These are phyloP conservation scores for Xylariaceae sp. DNA, from an alignment of 2,329 filamentous ascomycete species.

Conservation along the genomic window DNA sequence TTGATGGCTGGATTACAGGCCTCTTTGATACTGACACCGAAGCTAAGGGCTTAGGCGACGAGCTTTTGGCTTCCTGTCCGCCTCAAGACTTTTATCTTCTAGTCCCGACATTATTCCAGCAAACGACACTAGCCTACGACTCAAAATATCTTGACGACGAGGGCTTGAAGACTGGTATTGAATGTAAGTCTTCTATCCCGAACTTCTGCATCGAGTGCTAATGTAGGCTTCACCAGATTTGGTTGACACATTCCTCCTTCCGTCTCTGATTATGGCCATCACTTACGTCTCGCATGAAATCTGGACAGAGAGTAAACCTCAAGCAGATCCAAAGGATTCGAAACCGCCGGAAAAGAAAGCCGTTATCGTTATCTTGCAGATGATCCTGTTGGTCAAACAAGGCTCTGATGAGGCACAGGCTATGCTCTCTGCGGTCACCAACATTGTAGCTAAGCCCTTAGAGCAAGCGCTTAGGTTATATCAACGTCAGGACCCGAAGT, in stretches of 20 bases:
- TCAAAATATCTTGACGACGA: slow-evolving; percentile 63
- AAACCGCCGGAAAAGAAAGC: slow-evolving; percentile 56
- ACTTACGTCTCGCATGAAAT: slow-evolving; percentile 68
- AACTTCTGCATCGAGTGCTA: slow-evolving; percentile 16
- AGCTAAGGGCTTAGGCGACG: slow-evolving; percentile 69
- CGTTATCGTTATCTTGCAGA: slow-evolving; percentile 66
- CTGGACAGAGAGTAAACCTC: slow-evolving; percentile 53
- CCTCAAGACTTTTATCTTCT: slow-evolving; percentile 80
- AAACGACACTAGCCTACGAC: slow-evolving; percentile 68
- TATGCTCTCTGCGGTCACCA: slow-evolving; percentile 69
- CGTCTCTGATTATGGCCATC: slow-evolving; percentile 70
- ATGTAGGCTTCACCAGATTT: slow-evolving; percentile 50
- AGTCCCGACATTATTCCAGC: slow-evolving; percentile 71
- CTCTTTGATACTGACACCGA: slow-evolving; percentile 76
- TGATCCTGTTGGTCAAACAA: slow-evolving; percentile 66
- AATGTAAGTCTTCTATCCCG: slow-evolving; percentile 52
- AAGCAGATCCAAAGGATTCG: not conserved
- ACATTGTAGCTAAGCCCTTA: slow-evolving; percentile 65
- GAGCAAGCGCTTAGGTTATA: slow-evolving; percentile 64
- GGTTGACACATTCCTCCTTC: slow-evolving; percentile 75
- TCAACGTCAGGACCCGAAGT: slow-evolving; percentile 62
- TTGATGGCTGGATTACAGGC: slow-evolving; percentile 72
- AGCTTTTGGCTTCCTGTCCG: slow-evolving; percentile 75
- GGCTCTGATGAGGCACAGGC: slow-evolving; percentile 67
- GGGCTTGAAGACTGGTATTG: slow-evolving; percentile 68